Evolutionary conservation across 78 protist genomes (phyloP).

Genomic region (Tieghemostelium lacteum): DNA sequence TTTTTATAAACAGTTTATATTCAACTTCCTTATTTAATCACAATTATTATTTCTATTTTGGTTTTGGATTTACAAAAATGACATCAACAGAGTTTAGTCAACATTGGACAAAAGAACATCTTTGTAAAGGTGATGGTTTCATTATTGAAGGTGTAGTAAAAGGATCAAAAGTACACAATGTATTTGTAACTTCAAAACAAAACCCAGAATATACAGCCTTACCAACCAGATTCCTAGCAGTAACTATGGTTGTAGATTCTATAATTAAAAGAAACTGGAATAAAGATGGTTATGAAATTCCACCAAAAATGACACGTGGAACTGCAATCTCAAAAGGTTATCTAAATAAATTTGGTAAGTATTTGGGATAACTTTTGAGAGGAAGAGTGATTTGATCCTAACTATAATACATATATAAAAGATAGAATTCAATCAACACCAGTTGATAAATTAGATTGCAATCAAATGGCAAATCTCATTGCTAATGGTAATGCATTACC

Average conservation of each 20-base stretch:
- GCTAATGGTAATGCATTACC: constrained; percentile 45
- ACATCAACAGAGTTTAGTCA: constrained; percentile 13
- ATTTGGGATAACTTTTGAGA: too few species aligned
- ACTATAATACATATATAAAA: neutral
- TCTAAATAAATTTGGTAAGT: constrained; percentile 60
- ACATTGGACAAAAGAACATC: constrained; percentile 26
- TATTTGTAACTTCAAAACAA: constrained; percentile 39
- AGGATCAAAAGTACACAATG: constrained; percentile 20
- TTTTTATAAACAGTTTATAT: too few species aligned
- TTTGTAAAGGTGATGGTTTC: constrained; percentile 70
- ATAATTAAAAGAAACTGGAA: constrained; percentile 22
- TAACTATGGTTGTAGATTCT: constrained; percentile 6
- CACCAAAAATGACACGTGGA: constrained; percentile 62
- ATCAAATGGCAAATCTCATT: constrained; percentile 16
- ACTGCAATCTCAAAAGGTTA: constrained; percentile 72
- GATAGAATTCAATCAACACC: constrained; percentile 38
- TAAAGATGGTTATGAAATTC: constrained; percentile 60
- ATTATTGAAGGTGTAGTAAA: constrained; percentile 48
- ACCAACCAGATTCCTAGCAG: constrained; percentile 55
- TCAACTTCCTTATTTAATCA: too few species aligned
- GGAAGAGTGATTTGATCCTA: neutral
- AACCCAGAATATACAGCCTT: neutral
- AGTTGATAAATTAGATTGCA: constrained; percentile 25
- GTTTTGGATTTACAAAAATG: too few species aligned
- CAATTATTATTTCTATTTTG: too few species aligned